A percentile compares a stretch with the other conserved stretches of the same genome.
phyloP scores from a whole-genome alignment of 192 early-diverging fungal genomes.

The Coemansia sp. region DNA sequence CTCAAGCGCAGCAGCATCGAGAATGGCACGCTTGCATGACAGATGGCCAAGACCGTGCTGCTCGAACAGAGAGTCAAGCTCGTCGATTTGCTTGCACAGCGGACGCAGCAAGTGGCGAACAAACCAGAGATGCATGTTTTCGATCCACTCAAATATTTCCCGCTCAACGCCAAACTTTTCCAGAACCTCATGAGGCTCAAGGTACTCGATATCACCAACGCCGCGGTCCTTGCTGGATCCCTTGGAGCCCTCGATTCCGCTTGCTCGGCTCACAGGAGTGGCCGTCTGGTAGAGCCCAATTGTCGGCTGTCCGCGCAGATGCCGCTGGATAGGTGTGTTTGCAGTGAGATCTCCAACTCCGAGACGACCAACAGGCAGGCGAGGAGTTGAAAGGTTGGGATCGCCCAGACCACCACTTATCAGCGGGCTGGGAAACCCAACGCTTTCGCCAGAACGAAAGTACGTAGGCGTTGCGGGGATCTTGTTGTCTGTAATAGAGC shows the following conservation, averaged over 20 bases:
- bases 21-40: constrained; percentile 37
- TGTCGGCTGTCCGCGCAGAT: constrained; percentile 41
- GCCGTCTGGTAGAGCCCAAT: constrained; percentile 52
- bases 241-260: constrained; percentile 27
- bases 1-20: constrained; percentile 35
- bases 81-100: constrained; percentile 43
- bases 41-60: constrained; percentile 46
- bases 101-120: constrained; percentile 50
- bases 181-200: constrained; percentile 51
- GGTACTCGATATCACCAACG: constrained; percentile 35
- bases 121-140: constrained; percentile 55
- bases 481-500: constrained; percentile 21
- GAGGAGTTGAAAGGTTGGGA: constrained; percentile 19
- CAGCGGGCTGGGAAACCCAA: constrained; percentile 12
- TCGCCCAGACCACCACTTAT: constrained; percentile 7
- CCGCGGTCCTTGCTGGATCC: constrained; percentile 33
- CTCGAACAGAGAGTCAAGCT: constrained; percentile 44
- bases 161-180: constrained; percentile 39
- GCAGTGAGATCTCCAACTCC: constrained; percentile 25
- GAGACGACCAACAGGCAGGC: constrained; percentile 28
- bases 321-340: constrained; percentile 39
- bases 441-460: constrained; percentile 10
- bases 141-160: constrained; percentile 42
- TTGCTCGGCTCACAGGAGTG: constrained; percentile 26
- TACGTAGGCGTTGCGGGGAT: constrained; percentile 17